These are phyloP conservation scores for Neonectria faginata DNA, from an alignment of 2,329 filamentous ascomycete species.

Conservation along the genomic window DNA sequence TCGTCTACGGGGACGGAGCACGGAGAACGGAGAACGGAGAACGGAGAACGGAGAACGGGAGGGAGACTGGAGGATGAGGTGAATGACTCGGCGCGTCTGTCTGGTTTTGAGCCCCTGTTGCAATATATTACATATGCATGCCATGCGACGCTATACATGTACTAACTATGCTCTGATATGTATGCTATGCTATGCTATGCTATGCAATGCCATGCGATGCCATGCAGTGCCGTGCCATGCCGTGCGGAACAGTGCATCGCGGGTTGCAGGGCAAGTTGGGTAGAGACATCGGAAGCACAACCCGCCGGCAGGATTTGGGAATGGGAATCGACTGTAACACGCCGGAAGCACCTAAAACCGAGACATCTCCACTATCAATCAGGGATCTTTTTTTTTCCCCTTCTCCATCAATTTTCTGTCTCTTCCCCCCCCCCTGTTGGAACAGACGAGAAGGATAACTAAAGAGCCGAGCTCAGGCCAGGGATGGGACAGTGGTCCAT, in stretches of 20 bases:
- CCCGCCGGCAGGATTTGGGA: neutral
- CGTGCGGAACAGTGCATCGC: neutral
- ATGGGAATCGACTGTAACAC: conserved; percentile 3
- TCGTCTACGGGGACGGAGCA: too few species aligned
- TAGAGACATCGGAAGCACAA: neutral
- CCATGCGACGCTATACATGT: neutral
- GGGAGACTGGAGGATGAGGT: neutral
- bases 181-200: conserved; percentile 21
- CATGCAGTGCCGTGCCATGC: conserved; percentile 14
- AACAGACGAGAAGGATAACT: neutral
- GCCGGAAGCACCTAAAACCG: neutral
- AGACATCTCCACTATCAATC: neutral
- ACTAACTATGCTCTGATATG: conserved; percentile 5
- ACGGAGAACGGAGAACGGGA: too few species aligned
- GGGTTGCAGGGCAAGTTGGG: neutral
- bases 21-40: too few species aligned
- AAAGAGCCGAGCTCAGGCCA: conserved; percentile 28
- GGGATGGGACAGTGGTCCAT: conserved; percentile 31
- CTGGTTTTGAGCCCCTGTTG: conserved; percentile 17
- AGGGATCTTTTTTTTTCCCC: neutral
- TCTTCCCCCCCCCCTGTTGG: neutral
- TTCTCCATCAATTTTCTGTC: neutral
- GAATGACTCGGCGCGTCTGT: conserved; percentile 14
- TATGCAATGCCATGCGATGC: conserved; percentile 20
- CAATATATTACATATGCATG: neutral